Evolutionary conservation across 2,329 filamentous ascomycete genomes (phyloP), one percentile per base, ranked within the genome.

Genomic region (Colletotrichum horii): DNA sequence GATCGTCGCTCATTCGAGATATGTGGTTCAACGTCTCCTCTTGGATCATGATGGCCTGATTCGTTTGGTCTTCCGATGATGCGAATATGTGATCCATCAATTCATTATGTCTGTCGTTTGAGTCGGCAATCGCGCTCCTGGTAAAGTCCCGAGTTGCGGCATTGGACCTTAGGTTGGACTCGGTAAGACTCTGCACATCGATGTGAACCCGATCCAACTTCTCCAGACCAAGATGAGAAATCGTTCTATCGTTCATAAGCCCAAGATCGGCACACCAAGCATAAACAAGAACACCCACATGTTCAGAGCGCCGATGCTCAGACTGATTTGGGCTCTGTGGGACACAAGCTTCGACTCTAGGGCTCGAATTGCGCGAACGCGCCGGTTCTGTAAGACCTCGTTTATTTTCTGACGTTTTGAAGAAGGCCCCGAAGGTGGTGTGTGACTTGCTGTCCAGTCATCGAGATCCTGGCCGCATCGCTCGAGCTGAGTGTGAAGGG

Each of bases 201-300:
- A 34, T 16, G 1, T 55, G 58, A 3, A 70, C 56, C 8, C 5
- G 32, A 7, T 24, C 30, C 2, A 65, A 28, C 28, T 22, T 70
- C 12, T 34, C 38, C 22, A 65, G 26, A 7, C 58, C 68, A 3
- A 64, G 15, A 19, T 28, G 12, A 28, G 62, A 66, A 16, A 30
- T 8, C 3, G 24, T 48, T 1, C 62, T 65, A 9, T 43, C 0
- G 0, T 6, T 14, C 12, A 48, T 15, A 1, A 26, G 15, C 19
- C 3, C 3, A 12, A 48, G 5, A 16, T n/a, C n/a, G 0, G 30
- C 52, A 9, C 6, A 0, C 3, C 2, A 16, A 65, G 32, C 38
- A 48, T 48, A 1, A 1, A 3, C 11, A n/a, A 48, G 19, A 4
- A 48, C 26, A 26, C 62, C 4, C 19, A 65, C 62, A 19, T 15